Evolutionary conservation across 1,139 yeast genomes (phyloP), one percentile per base, ranked within the genome.

Genomic region (Tardiomyces depauwii): DNA sequence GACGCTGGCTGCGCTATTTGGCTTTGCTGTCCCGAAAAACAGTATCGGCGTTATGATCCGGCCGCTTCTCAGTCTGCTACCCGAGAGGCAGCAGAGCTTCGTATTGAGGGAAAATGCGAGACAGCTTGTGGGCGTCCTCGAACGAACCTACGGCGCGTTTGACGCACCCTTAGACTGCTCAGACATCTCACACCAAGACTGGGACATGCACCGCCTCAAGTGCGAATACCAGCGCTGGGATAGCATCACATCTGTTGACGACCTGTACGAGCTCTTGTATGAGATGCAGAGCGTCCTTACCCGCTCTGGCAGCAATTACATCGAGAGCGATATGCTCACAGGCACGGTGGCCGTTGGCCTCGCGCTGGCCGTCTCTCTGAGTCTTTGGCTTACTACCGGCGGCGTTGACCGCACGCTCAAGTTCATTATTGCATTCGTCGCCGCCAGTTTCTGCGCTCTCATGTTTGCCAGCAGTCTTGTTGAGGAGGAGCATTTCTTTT

Each of bases 401-500:
- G 41, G 23, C 36, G n/a, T 12, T 2, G 19, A 11, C 9, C 32
- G 42, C 18, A 32, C n/a, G 21, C 33, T 28, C 13, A 32, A 10
- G 23, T 23, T 6, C 16, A 39, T 61, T 18, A 60, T 68, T 1
- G 41, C 62, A 16, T 41, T 70, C 1, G 44, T 62, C 43, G 55
- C 77, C 19, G 68, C 78, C 10, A 51, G 70, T 0, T 80, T 79
- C 56, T 71, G 82, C 0, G 52, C 71, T 1, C 77, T 82, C 42
- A 81, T 83, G 61, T 86, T 87, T 68, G 96, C 95, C 0, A 85
- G 96, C 38, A 86, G 96, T 23, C 71, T 88, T 52, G 84, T 91
- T n/a, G 99, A 91, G 57, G 99, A 91, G 61, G 99, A 91, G 58
- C 95, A 91, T 59, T 96, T 88, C 60, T 65, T 88, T 14, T 91